Evolutionary conservation across 805 yeast genomes (phyloP), one percentile per base, ranked within the genome.

Genomic region (Metschnikowia gruessii): DNA sequence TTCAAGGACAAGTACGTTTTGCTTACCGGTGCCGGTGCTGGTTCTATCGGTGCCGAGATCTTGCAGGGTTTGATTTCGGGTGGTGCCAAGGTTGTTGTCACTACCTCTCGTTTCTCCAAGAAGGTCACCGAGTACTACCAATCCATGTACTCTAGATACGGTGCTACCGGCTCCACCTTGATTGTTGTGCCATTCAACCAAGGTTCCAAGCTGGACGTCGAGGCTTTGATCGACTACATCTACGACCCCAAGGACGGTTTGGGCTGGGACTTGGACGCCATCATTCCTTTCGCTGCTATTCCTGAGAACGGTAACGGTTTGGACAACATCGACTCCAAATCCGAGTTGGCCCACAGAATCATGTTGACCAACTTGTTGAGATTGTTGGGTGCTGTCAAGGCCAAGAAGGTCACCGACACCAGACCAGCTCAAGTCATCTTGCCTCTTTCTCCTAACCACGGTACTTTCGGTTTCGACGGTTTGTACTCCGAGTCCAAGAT

Each of bases 101-200:
- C 99, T 40, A 94, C 99, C 43, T 90, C 97, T 22, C 81, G 97
- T 69, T 94, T 86, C 80, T 87, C 96, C 53, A 87, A 88, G 76
- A 80, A 84, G 67, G 96, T 89, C 41, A 91, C 98, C 45, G 98
- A 94, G 71, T 92, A 83, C 74, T 94, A 91, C 75, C 99, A 94
- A 76, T 78, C 86, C 53, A 78, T 92, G 75, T 95, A 94, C 70
- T 83, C 97, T 42, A 83, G 92, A 62, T 85, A 79, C 61, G 99
- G 99, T 74, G 87, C 97, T 47, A 70, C 87, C 54, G 97, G 96
- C 35, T 87, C 97, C 41, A 82, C 91, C 53, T 79, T 94, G 66
- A 86, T 89, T 59, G 97, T 94, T 55, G 99, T 94, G 59, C 99
- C 99, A 57, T 94, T 94, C 79, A 94, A 94, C 77, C 99, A 94